phyloP scores from a whole-genome alignment of 331 rosid species.

The Cucumis variabilis region DNA sequence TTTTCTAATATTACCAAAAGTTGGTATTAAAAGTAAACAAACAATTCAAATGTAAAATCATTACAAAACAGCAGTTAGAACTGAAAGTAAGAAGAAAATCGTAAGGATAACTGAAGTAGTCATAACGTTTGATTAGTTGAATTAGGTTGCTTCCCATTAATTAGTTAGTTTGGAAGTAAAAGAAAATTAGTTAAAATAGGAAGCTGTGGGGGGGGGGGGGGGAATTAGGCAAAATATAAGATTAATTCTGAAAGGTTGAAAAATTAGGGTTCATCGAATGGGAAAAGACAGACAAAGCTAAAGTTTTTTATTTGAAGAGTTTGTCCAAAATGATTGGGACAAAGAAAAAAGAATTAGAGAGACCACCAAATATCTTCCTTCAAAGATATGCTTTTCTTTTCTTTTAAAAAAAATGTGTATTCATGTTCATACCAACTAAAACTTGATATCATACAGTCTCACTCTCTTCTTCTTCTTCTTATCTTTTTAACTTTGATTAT shows the following conservation, averaged over 20 bases:
- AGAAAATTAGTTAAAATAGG: not conserved
- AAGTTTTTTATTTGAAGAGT: not conserved
- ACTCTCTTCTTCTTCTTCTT: not conserved
- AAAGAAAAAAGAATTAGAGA: no score
- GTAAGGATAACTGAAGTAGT: not conserved
- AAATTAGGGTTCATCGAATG: not conserved
- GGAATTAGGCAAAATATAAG: not conserved
- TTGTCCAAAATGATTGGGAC: not conserved
- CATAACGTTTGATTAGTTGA: not conserved
- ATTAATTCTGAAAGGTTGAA: not conserved
- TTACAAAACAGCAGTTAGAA: not conserved
- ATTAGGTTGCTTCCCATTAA: not conserved
- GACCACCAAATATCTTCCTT: not conserved
- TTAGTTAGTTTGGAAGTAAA: not conserved
- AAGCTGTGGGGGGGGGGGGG: not conserved
- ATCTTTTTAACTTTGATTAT: no score
- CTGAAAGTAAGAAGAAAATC: not conserved
- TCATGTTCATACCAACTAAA: not conserved
- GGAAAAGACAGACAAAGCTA: not conserved
- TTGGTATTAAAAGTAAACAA: not conserved
- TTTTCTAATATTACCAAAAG: not conserved
- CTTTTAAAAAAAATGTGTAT: no score
- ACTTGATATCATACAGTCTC: not conserved
- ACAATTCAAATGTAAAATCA: not conserved
- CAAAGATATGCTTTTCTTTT: not conserved